Percentiles rank a stretch among this genome's conserved stretches.
Conservation (phyloP, 148 eudicot species). For the Arbutus unedo region DNA sequence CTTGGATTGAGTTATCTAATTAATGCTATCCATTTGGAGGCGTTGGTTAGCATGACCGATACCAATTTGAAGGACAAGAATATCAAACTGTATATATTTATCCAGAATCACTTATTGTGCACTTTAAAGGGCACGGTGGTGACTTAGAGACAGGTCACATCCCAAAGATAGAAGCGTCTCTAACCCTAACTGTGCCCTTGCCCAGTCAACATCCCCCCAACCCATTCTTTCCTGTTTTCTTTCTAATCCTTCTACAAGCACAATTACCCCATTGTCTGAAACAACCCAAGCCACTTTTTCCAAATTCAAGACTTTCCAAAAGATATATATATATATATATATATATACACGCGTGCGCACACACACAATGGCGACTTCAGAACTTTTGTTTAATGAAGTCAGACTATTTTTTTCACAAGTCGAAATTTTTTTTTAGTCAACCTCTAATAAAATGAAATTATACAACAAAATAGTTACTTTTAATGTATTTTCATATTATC, state of each 20-base stretch:
- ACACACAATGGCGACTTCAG: too few relatives aligned
- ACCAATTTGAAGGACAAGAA: background rate
- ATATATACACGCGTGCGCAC: background rate
- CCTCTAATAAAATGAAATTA: too few relatives aligned
- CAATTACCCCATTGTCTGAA: background rate
- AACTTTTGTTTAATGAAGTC: too few relatives aligned
- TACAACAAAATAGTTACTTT: too few relatives aligned
- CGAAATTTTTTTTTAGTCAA: too few relatives aligned
- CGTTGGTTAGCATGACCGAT: too few relatives aligned
- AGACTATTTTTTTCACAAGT: too few relatives aligned
- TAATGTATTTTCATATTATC: too few relatives aligned
- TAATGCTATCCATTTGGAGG: too few relatives aligned
- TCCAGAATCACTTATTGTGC: slow-evolving; percentile 11
- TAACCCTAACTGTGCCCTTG: slow-evolving; percentile 31
- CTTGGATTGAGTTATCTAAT: too few relatives aligned
- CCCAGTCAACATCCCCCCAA: slow-evolving; percentile 26
- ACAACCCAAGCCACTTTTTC: slow-evolving; percentile 12
- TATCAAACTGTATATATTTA: background rate
- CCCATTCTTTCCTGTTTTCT: slow-evolving; percentile 13
- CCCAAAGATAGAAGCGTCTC: slow-evolving; percentile 25
- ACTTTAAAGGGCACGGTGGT: slow-evolving; percentile 25
- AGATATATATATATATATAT: slow-evolving; percentile 3
- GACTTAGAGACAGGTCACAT: slow-evolving; percentile 43
- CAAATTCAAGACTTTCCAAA: background rate
- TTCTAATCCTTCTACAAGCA: background rate